A percentile compares a stretch with the other conserved stretches of the same genome.
Evolutionary conservation across 75 land plant genomes (phyloP).

Genomic region (Picea sitchensis): DNA sequence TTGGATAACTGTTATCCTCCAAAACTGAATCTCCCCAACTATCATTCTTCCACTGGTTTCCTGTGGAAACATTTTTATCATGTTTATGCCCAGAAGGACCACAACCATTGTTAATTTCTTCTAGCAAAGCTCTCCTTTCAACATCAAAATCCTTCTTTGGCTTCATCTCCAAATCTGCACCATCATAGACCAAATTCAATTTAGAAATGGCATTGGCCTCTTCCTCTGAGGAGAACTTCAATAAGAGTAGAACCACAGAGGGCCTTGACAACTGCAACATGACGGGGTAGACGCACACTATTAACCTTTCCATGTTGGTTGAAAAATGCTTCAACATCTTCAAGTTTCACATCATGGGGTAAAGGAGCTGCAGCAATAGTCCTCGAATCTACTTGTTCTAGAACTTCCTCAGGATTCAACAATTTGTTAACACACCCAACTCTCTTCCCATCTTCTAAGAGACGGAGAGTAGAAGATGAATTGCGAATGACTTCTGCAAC

Average conservation of each 20-base stretch:
- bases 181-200: conserved; percentile 14
- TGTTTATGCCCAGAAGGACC: conserved; percentile 11
- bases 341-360: conserved; percentile 14
- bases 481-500: conserved; percentile 80
- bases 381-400: conserved; percentile 73
- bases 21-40: too few relatives aligned
- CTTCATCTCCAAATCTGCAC: conserved; percentile 66
- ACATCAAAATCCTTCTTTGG: conserved; percentile 30
- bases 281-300: too few relatives aligned
- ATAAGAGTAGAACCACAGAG: conserved; percentile 85
- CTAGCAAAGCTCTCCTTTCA: conserved; percentile 19
- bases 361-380: conserved; percentile 85
- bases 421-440: conserved; percentile 66
- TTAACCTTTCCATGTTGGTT: too few relatives aligned
- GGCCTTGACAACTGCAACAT: conserved; percentile 47
- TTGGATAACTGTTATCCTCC: too few relatives aligned
- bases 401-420: conserved; percentile 58
- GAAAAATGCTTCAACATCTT: too few relatives aligned
- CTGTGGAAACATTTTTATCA: neutral
- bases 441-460: conserved; percentile 92
- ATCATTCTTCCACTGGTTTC: too few relatives aligned
- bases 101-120: conserved; percentile 18
- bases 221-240: conserved; percentile 73
- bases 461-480: conserved; percentile 52
- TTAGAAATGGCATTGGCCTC: conserved; percentile 22